phyloP scores from a whole-genome alignment of 768 basidiomycete genomes.

The Pleurotus eryngii region DNA sequence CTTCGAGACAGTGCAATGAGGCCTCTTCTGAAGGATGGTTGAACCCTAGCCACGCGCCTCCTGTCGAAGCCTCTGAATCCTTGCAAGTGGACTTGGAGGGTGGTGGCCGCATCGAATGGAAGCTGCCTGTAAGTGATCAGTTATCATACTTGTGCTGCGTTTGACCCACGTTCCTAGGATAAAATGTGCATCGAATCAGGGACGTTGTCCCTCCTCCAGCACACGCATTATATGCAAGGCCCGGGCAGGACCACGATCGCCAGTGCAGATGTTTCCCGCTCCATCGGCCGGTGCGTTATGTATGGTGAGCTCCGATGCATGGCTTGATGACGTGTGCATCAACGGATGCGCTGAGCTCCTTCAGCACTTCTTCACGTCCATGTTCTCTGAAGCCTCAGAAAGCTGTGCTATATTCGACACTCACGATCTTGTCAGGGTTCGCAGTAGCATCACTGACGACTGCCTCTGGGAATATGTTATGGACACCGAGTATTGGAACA shows the following conservation, averaged over 20 bases:
- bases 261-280: not conserved
- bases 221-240: not conserved
- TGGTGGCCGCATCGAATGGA: not conserved
- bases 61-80: too few species aligned
- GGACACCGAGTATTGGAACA: too few species aligned
- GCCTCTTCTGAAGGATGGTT: too few species aligned
- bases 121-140: not conserved
- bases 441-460: too few species aligned
- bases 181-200: not conserved
- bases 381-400: too few species aligned
- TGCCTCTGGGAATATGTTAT: too few species aligned
- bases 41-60: too few species aligned
- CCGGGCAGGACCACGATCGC: not conserved
- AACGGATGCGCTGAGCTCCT: constrained; percentile 18
- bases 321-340: constrained; percentile 23
- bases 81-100: too few species aligned
- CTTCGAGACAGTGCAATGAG: too few species aligned
- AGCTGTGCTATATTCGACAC: too few species aligned
- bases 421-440: too few species aligned
- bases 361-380: not conserved
- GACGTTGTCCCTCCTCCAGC: not conserved
- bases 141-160: not conserved
- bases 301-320: not conserved
- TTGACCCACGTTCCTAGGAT: not conserved
- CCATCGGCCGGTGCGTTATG: constrained; percentile 12